Conservation (phyloP, 345 rosid genomes). For the Schrenkiella parvula region DNA sequence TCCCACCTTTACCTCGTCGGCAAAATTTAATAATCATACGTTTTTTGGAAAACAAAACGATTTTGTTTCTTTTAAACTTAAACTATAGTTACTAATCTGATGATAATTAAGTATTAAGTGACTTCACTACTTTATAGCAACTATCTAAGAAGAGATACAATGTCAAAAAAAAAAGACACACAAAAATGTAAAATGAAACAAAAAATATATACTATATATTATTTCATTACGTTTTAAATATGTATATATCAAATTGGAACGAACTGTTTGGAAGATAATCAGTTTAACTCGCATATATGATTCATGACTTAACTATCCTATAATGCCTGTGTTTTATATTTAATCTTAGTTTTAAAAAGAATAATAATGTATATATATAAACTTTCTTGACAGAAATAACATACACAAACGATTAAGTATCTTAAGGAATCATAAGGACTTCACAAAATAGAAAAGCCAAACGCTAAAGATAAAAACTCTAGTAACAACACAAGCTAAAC, state of each 20-base stretch:
- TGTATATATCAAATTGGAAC: too few species aligned
- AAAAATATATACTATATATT: too few species aligned
- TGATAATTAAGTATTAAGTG: too few species aligned
- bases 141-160: too few species aligned
- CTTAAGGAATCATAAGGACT: background rate
- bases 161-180: too few species aligned
- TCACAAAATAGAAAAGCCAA: background rate
- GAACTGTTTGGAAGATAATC: too few species aligned
- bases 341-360: too few species aligned
- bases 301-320: background rate
- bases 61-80: too few species aligned
- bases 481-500: constrained; percentile 18
- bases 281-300: background rate
- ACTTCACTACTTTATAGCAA: too few species aligned
- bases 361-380: background rate
- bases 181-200: background rate
- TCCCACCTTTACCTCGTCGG: background rate
- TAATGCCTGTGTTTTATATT: background rate
- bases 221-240: too few species aligned
- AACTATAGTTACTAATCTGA: too few species aligned
- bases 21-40: background rate
- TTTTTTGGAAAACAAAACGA: background rate
- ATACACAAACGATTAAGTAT: background rate
- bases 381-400: background rate
- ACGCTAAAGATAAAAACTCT: background rate